A percentile compares a stretch with the other conserved stretches of the same genome.
These are phyloP conservation scores for Salvia miltiorrhiza DNA, from an alignment of 257 asterid genomes.

Conservation along the genomic window DNA sequence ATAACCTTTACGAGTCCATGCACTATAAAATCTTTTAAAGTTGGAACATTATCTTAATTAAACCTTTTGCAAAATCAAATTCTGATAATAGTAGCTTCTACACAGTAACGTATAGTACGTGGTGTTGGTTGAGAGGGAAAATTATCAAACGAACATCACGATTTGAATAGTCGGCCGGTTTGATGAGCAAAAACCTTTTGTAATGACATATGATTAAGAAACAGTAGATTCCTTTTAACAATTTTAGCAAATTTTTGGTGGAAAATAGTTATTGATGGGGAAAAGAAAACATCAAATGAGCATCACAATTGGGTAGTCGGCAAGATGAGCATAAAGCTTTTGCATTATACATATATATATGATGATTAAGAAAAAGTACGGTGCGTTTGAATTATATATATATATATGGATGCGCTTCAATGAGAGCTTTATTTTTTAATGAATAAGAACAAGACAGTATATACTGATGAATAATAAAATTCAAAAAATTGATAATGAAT, in stretches of 20 bases:
- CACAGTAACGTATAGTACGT: background rate
- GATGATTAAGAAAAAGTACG: background rate
- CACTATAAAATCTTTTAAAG: background rate
- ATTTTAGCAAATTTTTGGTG: background rate
- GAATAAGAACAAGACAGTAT: no score
- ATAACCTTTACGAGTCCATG: no score
- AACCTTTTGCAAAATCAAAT: no score
- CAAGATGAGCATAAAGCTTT: background rate
- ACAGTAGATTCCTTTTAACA: background rate
- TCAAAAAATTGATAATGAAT: no score
- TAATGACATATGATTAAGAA: background rate
- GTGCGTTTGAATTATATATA: no score
- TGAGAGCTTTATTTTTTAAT: no score
- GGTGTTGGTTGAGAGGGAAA: background rate
- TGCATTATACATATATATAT: background rate
- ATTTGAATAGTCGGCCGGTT: background rate
- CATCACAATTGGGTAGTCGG: background rate
- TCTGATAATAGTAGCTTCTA: background rate
- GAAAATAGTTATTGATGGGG: background rate
- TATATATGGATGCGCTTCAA: no score
- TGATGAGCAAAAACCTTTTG: background rate
- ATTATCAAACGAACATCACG: background rate
- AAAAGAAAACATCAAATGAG: background rate
- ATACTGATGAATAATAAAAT: no score
- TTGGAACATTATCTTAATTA: background rate